Conservation (phyloP, 2,329 filamentous ascomycete genomes). For the Cordyceps cateniannulata region DNA sequence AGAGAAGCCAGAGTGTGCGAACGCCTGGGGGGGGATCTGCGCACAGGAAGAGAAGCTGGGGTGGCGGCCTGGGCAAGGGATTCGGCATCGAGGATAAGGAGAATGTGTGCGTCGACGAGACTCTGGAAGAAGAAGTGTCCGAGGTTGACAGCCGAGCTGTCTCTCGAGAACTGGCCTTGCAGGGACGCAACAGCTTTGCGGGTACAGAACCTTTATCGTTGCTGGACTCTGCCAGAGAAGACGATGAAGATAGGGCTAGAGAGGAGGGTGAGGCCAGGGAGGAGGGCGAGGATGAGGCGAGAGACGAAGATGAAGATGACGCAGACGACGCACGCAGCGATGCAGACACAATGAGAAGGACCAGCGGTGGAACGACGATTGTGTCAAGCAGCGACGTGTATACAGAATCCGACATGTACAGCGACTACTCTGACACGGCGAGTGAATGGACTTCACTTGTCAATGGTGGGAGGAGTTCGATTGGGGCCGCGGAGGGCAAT, state of each 20-base stretch:
- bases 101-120: conserved; percentile 56
- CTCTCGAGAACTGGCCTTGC: conserved; percentile 3
- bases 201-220: conserved; percentile 19
- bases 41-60: conserved; percentile 65
- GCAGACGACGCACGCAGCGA: conserved; percentile 37
- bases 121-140: conserved; percentile 54
- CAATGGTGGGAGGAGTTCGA: conserved; percentile 22
- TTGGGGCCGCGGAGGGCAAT: conserved; percentile 23
- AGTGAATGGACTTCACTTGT: conserved; percentile 46
- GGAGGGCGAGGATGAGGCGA: conserved; percentile 16
- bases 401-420: conserved; percentile 31
- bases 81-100: conserved; percentile 55
- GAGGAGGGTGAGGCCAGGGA: not conserved
- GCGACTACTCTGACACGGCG: conserved; percentile 34
- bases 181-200: conserved; percentile 20
- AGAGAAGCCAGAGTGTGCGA: conserved; percentile 73
- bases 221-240: conserved; percentile 17
- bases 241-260: conserved; percentile 17
- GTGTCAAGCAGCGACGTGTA: conserved; percentile 35
- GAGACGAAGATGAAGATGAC: conserved; percentile 17
- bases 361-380: conserved; percentile 42
- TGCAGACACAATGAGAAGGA: conserved; percentile 40
- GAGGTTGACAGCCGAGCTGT: conserved; percentile 20
- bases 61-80: conserved; percentile 41
- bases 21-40: conserved; percentile 42